phyloP scores from a whole-genome alignment of 768 basidiomycete species.

The Hypsizygus marmoreus region DNA sequence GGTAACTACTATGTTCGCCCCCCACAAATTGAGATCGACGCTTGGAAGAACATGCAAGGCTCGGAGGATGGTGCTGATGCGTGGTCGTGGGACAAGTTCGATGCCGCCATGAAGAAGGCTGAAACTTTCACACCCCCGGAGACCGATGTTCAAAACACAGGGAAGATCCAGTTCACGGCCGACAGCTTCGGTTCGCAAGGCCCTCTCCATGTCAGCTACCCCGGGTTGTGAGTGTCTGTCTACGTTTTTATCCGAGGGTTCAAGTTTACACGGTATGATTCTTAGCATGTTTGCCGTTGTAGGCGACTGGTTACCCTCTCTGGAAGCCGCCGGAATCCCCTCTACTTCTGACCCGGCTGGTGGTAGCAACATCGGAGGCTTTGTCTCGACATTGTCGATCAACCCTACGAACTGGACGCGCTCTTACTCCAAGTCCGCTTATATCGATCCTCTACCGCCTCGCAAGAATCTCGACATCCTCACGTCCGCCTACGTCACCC shows the following conservation, averaged over 20 bases:
- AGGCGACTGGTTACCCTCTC: conserved; percentile 56
- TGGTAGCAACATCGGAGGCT: conserved; percentile 50
- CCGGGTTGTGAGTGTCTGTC: conserved; percentile 19
- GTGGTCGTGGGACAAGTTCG: conserved; percentile 47
- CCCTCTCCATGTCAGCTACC: conserved; percentile 32
- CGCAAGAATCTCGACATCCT: conserved; percentile 67
- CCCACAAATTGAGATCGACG: conserved; percentile 45
- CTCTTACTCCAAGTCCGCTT: conserved; percentile 59
- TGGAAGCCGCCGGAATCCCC: conserved; percentile 46
- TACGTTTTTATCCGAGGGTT: conserved; percentile 25
- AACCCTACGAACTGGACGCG: conserved; percentile 64
- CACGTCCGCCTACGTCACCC: conserved; percentile 59
- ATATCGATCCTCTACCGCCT: conserved; percentile 62
- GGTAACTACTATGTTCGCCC: conserved; percentile 68
- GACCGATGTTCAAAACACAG: conserved; percentile 33
- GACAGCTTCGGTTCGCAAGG: conserved; percentile 49
- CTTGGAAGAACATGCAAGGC: conserved; percentile 40
- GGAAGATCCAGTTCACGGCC: conserved; percentile 42
- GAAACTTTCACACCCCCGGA: conserved; percentile 56
- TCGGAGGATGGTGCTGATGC: conserved; percentile 28
- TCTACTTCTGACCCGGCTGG: conserved; percentile 43
- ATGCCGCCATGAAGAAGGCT: conserved; percentile 44
- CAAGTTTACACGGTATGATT: conserved; percentile 29
- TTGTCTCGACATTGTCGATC: conserved; percentile 59
- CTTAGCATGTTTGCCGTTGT: conserved; percentile 50